Evolutionary conservation across 2,329 filamentous ascomycete species (phyloP).

Genomic region (Emergomyces pasteurianus): DNA sequence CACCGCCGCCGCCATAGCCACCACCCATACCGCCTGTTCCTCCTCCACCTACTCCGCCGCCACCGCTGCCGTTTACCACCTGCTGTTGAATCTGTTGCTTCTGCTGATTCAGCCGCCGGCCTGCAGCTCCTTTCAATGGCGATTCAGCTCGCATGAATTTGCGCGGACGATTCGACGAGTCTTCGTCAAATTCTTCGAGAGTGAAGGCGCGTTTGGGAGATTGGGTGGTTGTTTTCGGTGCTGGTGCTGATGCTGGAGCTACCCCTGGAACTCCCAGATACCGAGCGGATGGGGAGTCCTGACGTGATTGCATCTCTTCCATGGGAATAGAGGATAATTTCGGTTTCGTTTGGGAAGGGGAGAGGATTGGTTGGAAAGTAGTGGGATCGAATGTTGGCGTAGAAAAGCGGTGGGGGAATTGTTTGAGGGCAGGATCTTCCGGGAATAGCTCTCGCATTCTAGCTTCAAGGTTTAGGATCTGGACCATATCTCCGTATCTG

Average conservation of each 20-base stretch:
- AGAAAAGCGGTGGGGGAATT: conserved; percentile 67
- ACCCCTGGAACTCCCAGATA: conserved; percentile 9
- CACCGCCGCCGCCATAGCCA: conserved; percentile 7
- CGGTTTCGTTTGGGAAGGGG: conserved; percentile 64
- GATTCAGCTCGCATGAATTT: conserved; percentile 85
- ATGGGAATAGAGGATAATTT: conserved; percentile 15
- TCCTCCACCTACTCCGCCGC: neutral
- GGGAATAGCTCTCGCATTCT: conserved; percentile 92
- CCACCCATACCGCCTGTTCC: neutral
- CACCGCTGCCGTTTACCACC: conserved; percentile 15
- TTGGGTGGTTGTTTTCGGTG: conserved; percentile 19
- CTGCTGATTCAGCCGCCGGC: conserved; percentile 71
- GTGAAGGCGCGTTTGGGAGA: conserved; percentile 48
- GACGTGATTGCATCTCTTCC: conserved; percentile 15
- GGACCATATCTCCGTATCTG: conserved; percentile 80
- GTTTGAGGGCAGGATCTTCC: conserved; percentile 62
- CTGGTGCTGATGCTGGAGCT: neutral
- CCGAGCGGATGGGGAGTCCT: conserved; percentile 25
- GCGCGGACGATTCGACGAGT: conserved; percentile 56
- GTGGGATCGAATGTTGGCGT: conserved; percentile 69
- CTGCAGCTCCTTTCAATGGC: conserved; percentile 81
- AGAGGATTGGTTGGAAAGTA: conserved; percentile 69
- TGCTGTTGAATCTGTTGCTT: conserved; percentile 31
- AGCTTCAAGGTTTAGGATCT: conserved; percentile 81
- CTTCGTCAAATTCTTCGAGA: conserved; percentile 58